Evolutionary conservation across 345 rosid species (phyloP).

Genomic region (Salix koriyanagi): DNA sequence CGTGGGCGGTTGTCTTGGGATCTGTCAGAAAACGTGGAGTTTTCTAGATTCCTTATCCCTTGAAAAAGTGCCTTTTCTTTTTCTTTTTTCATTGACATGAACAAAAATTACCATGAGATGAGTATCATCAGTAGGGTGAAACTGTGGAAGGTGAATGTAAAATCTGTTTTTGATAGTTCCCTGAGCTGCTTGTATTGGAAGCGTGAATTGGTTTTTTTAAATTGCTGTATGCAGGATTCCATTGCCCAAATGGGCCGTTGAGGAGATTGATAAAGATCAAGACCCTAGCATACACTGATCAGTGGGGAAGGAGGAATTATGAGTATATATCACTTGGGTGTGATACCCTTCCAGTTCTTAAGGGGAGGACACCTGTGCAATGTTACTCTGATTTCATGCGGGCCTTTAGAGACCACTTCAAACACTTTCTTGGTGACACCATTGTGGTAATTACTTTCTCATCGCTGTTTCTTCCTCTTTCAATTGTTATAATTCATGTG

Average conservation of each 20-base stretch:
- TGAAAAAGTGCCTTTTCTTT: background rate
- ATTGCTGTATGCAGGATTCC: slow-evolving; percentile 51
- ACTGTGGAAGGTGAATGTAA: background rate
- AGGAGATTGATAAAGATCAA: slow-evolving; percentile 64
- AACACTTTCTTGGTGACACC: slow-evolving; percentile 77
- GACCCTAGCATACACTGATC: slow-evolving; percentile 94
- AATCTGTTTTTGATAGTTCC: no score
- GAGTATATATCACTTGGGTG: slow-evolving; percentile 89
- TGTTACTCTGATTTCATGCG: slow-evolving; percentile 95
- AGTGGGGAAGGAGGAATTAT: slow-evolving; percentile 94
- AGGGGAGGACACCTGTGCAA: slow-evolving; percentile 87
- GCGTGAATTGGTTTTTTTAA: background rate
- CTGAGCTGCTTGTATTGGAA: background rate
- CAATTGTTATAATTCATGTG: background rate
- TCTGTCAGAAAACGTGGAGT: background rate
- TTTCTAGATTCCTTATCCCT: background rate
- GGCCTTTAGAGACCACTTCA: slow-evolving; percentile 80
- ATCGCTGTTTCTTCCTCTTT: background rate
- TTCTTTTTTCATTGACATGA: background rate
- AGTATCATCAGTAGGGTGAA: no score
- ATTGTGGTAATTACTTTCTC: slow-evolving; percentile 55
- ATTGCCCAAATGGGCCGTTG: slow-evolving; percentile 81
- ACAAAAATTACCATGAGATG: background rate
- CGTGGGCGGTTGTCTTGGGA: background rate
- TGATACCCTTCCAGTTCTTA: slow-evolving; percentile 78